phyloP scores from a whole-genome alignment of 257 asterid genomes.

The Nemophila menziesii region DNA sequence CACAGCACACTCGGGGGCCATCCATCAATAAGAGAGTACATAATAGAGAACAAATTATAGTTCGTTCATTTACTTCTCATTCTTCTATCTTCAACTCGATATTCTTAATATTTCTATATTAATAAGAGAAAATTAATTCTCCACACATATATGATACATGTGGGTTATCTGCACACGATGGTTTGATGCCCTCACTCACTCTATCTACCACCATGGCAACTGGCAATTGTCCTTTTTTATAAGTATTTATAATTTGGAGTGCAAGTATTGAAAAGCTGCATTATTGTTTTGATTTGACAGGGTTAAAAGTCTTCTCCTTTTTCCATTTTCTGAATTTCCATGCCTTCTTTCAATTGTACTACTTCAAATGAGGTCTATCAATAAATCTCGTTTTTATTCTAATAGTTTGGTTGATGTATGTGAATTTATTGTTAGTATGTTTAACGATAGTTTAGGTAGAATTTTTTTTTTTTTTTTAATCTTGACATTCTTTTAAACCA shows the following conservation, averaged over 20 bases:
- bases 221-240: constrained; percentile 11
- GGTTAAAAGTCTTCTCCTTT: constrained; percentile 5
- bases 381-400: no score
- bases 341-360: no score
- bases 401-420: no score
- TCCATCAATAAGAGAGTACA: constrained; percentile 5
- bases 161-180: constrained; percentile 4
- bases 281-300: constrained; percentile 14
- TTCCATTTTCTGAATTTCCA: constrained; percentile 7
- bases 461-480: no score
- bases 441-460: no score
- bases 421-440: no score
- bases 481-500: no score
- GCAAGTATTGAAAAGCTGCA: constrained; percentile 20
- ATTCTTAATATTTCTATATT: background rate
- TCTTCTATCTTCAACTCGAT: no score
- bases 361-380: no score
- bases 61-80: background rate
- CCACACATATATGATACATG: background rate
- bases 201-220: constrained; percentile 9
- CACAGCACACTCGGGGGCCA: no score
- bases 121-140: background rate
- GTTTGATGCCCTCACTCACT: background rate
- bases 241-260: constrained; percentile 13
- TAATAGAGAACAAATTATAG: background rate